Base-by-base conservation (phyloP, 2,329 filamentous ascomycete species). In the Orbilia ellipsospora region DNA sequence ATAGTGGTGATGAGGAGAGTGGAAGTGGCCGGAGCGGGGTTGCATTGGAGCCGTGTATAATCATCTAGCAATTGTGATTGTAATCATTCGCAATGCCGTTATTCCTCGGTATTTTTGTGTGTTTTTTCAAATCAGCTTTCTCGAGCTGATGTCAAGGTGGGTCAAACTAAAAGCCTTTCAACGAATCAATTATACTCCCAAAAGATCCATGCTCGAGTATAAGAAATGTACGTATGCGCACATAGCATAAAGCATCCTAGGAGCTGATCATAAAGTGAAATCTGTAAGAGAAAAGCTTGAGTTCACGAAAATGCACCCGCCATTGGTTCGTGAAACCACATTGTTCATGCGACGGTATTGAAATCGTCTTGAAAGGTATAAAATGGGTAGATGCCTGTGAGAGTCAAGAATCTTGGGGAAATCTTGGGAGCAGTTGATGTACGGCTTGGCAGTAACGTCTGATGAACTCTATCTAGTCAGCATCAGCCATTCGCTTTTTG, bases 281-380 rank as follows among this genome's bases (percentile, higher is more conserved):
- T 12, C 13, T 50, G 5, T 36, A 7, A 52, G 36, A 45, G 28
- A 61, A 73, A 73, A 67, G 69, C 69, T 73, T 73, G 63, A 73
- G 69, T 73, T 73, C 69, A 67, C 20, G 28, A 60, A 54, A 44
- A 73, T 67, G 69, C 69, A 62, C n/a, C 28, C 48, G 48, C 52
- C 20, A 73, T 73, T 73, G 69, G 69, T 36, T 50, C 50, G 68
- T 56, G 48, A 65, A 15, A 60, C 60, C 69, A 36, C 31, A 36
- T 6, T 36, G 31, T 36, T 36, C 10, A 7, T 36, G 31, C 2
- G 18, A 51, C 26, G 10, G 7, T 36, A 12, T 20, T 6, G n/a
- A 20, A 12, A 56, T 56, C 28, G 54, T 59, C 55, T 45, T 59
- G 12, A 42, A 8, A 45, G 23, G 36, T 45, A 59, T 59, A 36